Conservation (phyloP, 202 grass and related monocot genomes). For the Schoenoplectus tabernaemontani region DNA sequence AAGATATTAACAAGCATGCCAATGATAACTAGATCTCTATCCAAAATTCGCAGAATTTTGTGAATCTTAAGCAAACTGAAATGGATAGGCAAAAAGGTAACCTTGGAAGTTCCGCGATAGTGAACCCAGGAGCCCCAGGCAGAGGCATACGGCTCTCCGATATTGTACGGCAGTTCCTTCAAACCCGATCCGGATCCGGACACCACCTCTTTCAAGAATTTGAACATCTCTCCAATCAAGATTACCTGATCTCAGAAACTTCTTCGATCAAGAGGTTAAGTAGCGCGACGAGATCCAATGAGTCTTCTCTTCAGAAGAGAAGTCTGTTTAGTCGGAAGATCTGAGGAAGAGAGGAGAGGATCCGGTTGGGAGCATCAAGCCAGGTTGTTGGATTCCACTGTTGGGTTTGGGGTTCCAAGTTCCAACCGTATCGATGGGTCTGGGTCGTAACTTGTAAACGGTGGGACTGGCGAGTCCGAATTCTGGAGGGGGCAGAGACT, state of each 20-base stretch:
- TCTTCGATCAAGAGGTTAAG: slow-evolving; percentile 5
- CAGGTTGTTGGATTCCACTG: background rate
- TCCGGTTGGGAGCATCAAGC: slow-evolving; percentile 18
- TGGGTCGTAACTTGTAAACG: too few species aligned
- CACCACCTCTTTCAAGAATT: slow-evolving; percentile 94
- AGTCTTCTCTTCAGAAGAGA: slow-evolving; percentile 9
- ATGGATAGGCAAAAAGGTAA: slow-evolving; percentile 7
- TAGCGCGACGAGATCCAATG: slow-evolving; percentile 38
- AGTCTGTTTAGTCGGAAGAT: background rate
- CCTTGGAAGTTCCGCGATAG: slow-evolving; percentile 80
- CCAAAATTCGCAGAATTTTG: background rate
- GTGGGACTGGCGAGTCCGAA: background rate
- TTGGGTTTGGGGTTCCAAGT: too few species aligned
- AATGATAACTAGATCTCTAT: background rate
- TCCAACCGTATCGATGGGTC: background rate
- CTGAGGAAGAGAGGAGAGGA: slow-evolving; percentile 4
- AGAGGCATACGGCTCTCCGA: slow-evolving; percentile 76
- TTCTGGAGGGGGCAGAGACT: background rate
- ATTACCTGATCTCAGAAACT: slow-evolving; percentile 17
- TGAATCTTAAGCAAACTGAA: background rate
- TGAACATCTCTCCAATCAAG: slow-evolving; percentile 50
- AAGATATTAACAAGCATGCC: background rate
- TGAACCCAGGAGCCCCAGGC: slow-evolving; percentile 96
- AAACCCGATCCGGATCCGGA: slow-evolving; percentile 87
- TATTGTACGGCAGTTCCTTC: slow-evolving; percentile 94